Evolutionary conservation across 345 rosid species (phyloP), one percentile per base, ranked within the genome.

Genomic region (Stellera chamaejasme): DNA sequence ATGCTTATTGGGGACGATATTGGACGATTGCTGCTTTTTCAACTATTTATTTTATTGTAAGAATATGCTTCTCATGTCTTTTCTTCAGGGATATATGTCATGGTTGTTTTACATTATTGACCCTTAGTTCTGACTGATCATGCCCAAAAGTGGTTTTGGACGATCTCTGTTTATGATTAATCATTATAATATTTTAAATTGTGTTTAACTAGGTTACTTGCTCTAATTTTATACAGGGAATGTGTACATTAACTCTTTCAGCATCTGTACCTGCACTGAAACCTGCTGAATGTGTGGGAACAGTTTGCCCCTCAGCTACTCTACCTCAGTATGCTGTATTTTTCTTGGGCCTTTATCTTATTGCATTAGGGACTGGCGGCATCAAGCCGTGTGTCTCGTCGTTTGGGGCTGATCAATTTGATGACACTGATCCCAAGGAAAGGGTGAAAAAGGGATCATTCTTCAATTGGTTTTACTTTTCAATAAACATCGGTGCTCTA

Each of bases 1-100:
- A 93, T 82, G 91, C 97, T 39, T 93, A 82, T 53, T 87, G 96
- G 96, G 99, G 99, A 66, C 68, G 97, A 84, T 93, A 89, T 83
- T 81, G 96, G 96, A 89, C 99, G 0, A 93, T 93, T 10, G 97
- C 92, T 64, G 62, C 73, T 49, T 89, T 93, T 82, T 93, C 97
- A 36, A 75, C 82, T 4, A 77, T 87, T 51, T 89, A 93, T 66
- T 82, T 89, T 69, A 69, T 84, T 56, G 97, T 89, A 78, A 59
- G 23, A 66, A 49, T 27, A 28, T 32, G 39, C 39, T 32, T 32
- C 4, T 25, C 15, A 39, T 50, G 14, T 50, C 43, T 16, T 39
- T 48, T 45, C 44, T 27, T 32, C 36, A 26, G 23, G 23, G 1
- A 27, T 46, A 23, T 32, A 16, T 45, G 27, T 48, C 27, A 19